Evolutionary conservation across 305 asterid genomes (phyloP).

Genomic region (Fraxinus platypoda): DNA sequence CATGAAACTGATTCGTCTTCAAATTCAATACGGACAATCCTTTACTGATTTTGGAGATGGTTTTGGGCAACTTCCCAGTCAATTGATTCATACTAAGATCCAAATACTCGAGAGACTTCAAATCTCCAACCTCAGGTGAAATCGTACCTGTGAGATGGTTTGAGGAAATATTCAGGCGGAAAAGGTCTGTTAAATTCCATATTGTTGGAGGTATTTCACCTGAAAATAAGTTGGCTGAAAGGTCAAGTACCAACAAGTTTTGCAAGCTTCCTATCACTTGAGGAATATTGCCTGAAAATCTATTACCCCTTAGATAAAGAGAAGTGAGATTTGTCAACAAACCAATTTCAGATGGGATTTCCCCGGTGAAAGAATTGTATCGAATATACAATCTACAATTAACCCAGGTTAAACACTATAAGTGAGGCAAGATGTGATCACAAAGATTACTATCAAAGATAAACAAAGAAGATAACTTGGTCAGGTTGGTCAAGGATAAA

Average conservation of each 20-base stretch:
- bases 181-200: too few species aligned
- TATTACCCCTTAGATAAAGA: constrained; percentile 44
- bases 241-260: not conserved
- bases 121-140: not conserved
- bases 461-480: constrained; percentile 38
- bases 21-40: not conserved
- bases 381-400: constrained; percentile 57
- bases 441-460: constrained; percentile 47
- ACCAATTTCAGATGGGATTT: constrained; percentile 60
- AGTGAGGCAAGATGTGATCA: constrained; percentile 40
- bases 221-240: constrained; percentile 8
- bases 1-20: constrained; percentile 10
- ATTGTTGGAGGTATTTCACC: not conserved
- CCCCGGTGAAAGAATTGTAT: constrained; percentile 49
- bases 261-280: not conserved
- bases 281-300: not conserved
- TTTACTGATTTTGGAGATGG: constrained; percentile 40
- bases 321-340: constrained; percentile 28
- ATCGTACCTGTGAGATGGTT: not conserved
- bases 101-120: accelerated
- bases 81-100: constrained; percentile 18
- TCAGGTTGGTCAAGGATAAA: constrained; percentile 49
- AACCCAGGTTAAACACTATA: too few species aligned
- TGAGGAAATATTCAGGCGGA: not conserved
- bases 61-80: constrained; percentile 48